Conservation (phyloP, 805 yeast species). For the Kazachstania viticola region DNA sequence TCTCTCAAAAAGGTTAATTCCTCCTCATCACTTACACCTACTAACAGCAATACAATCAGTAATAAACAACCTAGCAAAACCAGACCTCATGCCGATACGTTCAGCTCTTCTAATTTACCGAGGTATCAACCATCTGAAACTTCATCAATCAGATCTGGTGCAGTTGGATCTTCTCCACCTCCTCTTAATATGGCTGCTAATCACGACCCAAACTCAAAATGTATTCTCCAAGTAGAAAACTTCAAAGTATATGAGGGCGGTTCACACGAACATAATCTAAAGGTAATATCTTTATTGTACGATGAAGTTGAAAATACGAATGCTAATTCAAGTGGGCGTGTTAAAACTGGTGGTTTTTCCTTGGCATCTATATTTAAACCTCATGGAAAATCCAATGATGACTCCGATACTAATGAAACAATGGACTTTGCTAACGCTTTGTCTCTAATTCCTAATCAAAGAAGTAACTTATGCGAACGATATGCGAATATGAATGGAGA, state of each 20-base stretch:
- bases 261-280: slow-evolving; percentile 21
- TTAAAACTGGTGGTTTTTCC: slow-evolving; percentile 9
- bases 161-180: neutral
- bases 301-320: slow-evolving; percentile 1
- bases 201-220: slow-evolving; percentile 5
- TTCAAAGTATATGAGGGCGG: slow-evolving; percentile 22
- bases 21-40: slow-evolving; percentile 2
- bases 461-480: neutral
- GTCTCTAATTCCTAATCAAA: slow-evolving; percentile 8
- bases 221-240: slow-evolving; percentile 15
- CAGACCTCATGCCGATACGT: slow-evolving; percentile 16
- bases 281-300: slow-evolving; percentile 12
- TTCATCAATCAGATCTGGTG: slow-evolving; percentile 1
- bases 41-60: neutral
- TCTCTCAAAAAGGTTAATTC: slow-evolving; percentile 4
- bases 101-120: slow-evolving; percentile 13
- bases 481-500: neutral
- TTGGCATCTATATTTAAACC: slow-evolving; percentile 15
- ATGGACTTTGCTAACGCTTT: slow-evolving; percentile 7
- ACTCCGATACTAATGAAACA: neutral
- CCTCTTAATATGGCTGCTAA: neutral
- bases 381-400: slow-evolving; percentile 8
- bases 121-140: slow-evolving; percentile 2
- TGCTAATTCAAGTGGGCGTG: neutral
- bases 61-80: slow-evolving; percentile 2